Evolutionary conservation across 805 yeast genomes (phyloP).

Genomic region (Metschnikowia similis): DNA sequence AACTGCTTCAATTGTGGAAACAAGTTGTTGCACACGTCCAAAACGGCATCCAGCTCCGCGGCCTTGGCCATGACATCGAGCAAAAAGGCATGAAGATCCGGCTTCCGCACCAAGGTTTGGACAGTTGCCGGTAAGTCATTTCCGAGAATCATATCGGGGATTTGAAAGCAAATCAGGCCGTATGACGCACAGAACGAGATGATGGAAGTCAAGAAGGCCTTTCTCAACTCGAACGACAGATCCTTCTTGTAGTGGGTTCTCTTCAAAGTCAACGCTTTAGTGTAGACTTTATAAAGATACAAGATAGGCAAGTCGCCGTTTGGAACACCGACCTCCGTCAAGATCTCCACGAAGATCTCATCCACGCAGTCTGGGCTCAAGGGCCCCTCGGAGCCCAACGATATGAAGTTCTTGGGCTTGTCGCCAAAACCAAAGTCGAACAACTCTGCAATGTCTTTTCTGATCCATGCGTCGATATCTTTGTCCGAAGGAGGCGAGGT

Average conservation of each 20-base stretch:
- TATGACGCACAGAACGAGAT: constrained; percentile 52
- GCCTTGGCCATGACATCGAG: constrained; percentile 55
- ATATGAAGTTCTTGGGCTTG: constrained; percentile 20
- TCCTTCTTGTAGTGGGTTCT: constrained; percentile 43
- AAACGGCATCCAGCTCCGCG: constrained; percentile 59
- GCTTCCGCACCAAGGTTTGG: constrained; percentile 21
- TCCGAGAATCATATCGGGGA: constrained; percentile 56
- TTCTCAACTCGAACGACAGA: constrained; percentile 31
- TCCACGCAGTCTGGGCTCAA: constrained; percentile 40
- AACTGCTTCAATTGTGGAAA: constrained; percentile 41
- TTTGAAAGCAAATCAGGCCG: constrained; percentile 64
- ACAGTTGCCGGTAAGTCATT: constrained; percentile 30
- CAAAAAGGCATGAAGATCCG: constrained; percentile 34
- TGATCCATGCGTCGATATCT: constrained; percentile 39
- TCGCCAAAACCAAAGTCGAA: constrained; percentile 26
- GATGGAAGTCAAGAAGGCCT: constrained; percentile 43
- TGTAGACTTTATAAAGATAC: constrained; percentile 47
- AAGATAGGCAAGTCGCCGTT: constrained; percentile 36
- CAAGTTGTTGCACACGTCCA: constrained; percentile 56
- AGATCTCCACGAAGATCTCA: constrained; percentile 48
- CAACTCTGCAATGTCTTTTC: constrained; percentile 30
- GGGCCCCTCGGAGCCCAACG: constrained; percentile 18
- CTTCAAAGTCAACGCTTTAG: constrained; percentile 35
- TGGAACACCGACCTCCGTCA: constrained; percentile 52
- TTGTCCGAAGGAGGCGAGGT: constrained; percentile 12